Conservation (phyloP, 495 filamentous ascomycete genomes). For the Neurospora terricola region DNA sequence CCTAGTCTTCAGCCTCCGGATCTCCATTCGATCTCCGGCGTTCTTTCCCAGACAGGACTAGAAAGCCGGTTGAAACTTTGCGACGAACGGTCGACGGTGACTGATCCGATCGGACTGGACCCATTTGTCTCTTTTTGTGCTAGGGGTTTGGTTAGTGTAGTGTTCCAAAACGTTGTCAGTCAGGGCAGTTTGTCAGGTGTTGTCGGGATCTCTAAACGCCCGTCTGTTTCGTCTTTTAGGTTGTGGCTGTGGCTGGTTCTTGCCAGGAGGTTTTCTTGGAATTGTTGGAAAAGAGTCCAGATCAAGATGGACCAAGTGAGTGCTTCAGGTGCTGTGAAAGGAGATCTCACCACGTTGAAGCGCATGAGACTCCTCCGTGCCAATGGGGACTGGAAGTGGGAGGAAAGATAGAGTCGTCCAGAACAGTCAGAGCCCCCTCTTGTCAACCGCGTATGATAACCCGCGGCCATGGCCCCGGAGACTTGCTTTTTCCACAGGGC, state of each 20-base stretch:
- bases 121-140: background rate
- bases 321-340: background rate
- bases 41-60: background rate
- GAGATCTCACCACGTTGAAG: background rate
- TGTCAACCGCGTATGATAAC: background rate
- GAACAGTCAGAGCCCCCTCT: background rate
- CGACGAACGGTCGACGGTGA: background rate
- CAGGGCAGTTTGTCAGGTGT: too few species aligned
- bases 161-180: background rate
- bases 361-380: background rate
- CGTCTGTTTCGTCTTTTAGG: background rate
- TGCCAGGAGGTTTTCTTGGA: background rate
- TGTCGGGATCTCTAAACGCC: background rate
- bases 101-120: background rate
- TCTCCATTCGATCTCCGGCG: background rate
- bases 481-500: background rate
- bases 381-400: background rate
- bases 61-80: background rate
- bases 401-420: background rate
- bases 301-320: background rate
- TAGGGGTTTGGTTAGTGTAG: background rate
- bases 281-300: background rate
- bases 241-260: background rate
- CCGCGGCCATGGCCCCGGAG: background rate
- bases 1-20: background rate